A percentile compares a stretch with the other conserved stretches of the same genome.
Evolutionary conservation across 306 rosid species (phyloP).

Genomic region (Abrus pulchellus): DNA sequence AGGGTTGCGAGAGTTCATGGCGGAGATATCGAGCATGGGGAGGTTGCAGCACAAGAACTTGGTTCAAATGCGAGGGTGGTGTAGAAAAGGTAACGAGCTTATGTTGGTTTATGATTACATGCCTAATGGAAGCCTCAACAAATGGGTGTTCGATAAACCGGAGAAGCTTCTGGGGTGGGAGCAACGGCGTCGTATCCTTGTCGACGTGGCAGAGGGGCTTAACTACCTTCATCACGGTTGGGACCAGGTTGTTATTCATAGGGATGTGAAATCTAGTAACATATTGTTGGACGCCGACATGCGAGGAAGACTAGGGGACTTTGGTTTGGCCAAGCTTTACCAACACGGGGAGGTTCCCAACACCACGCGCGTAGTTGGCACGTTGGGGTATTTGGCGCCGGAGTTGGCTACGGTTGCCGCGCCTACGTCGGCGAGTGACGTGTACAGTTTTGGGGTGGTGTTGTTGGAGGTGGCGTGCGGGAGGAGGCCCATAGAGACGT

Average conservation of each 20-base stretch:
- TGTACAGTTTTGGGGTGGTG: constrained; percentile 89
- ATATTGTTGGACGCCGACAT: constrained; percentile 76
- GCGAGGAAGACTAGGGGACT: constrained; percentile 88
- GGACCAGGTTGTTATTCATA: constrained; percentile 88
- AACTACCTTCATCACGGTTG: constrained; percentile 91
- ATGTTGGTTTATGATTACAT: constrained; percentile 91
- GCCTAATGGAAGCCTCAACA: constrained; percentile 91
- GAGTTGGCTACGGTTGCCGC: constrained; percentile 71
- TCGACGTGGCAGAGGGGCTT: constrained; percentile 89
- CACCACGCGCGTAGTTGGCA: constrained; percentile 90
- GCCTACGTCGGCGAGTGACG: constrained; percentile 86
- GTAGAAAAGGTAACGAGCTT: constrained; percentile 71
- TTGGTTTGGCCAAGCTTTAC: constrained; percentile 91
- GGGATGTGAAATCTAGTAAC: constrained; percentile 88
- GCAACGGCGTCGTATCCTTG: constrained; percentile 68
- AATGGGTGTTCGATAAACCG: constrained; percentile 75
- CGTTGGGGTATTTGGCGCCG: constrained; percentile 89
- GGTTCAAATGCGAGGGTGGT: constrained; percentile 96
- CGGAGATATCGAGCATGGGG: constrained; percentile 94
- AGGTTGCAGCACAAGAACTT: constrained; percentile 88
- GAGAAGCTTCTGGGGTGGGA: constrained; percentile 62
- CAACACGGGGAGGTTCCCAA: constrained; percentile 85
- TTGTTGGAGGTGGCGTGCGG: constrained; percentile 92
- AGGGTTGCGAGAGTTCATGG: constrained; percentile 93
- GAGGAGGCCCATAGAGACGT: constrained; percentile 72